A percentile compares a stretch with the other conserved stretches of the same genome.
Evolutionary conservation across 768 basidiomycete genomes (phyloP).

Genomic region (Tylopilus rubrobrunneus): DNA sequence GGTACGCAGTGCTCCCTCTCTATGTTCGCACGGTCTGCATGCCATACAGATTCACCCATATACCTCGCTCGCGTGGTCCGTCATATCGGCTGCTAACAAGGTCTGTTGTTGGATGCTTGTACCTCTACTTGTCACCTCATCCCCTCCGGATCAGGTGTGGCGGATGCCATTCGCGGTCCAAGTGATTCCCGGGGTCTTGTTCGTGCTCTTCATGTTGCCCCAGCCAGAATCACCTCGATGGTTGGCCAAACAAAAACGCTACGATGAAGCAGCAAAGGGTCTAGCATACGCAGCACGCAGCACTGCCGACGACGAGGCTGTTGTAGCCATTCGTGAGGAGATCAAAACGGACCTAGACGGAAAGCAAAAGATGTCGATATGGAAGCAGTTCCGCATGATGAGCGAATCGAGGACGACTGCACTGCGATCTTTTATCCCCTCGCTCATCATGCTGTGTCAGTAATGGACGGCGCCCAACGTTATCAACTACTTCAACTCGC

Average conservation of each 20-base stretch:
- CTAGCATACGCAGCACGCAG: conserved; percentile 36
- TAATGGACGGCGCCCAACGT: conserved; percentile 55
- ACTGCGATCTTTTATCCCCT: conserved; percentile 43
- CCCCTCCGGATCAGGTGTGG: conserved; percentile 27
- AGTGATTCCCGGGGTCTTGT: conserved; percentile 48
- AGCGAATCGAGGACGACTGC: conserved; percentile 41
- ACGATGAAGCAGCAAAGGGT: conserved; percentile 38
- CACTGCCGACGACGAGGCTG: conserved; percentile 31
- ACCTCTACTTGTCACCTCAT: not conserved
- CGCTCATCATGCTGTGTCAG: conserved; percentile 44
- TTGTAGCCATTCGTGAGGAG: conserved; percentile 39
- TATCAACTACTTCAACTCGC: conserved; percentile 52
- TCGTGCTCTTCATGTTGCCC: conserved; percentile 42
- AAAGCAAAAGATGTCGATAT: conserved; percentile 33
- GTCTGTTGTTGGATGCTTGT: not conserved
- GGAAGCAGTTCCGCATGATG: conserved; percentile 40
- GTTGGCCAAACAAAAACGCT: conserved; percentile 45
- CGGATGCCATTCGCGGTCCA: conserved; percentile 51
- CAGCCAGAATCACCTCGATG: conserved; percentile 58
- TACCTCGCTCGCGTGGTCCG: too few relatives aligned
- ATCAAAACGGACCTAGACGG: conserved; percentile 48
- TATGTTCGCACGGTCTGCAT: too few relatives aligned
- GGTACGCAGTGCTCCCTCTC: too few relatives aligned
- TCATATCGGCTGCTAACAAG: not conserved
- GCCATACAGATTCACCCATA: too few relatives aligned